Percentiles rank a stretch among this genome's conserved stretches.
Evolutionary conservation across 345 rosid species (phyloP).

Genomic region (Rhodamnia argentea): DNA sequence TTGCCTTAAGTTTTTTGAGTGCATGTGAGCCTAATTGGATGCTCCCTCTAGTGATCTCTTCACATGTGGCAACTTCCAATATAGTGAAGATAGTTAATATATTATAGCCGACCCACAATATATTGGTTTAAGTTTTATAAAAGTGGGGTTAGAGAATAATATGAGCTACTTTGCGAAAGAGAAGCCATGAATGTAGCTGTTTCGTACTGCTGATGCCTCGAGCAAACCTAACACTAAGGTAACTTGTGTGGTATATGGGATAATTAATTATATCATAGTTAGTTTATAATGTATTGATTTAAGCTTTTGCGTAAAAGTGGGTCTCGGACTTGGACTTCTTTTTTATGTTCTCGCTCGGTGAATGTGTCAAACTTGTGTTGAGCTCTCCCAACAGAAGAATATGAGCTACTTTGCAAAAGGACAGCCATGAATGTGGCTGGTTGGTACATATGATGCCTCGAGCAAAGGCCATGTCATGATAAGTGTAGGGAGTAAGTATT

Average conservation of each 20-base stretch:
- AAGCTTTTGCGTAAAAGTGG: not conserved
- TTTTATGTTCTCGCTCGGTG: not conserved
- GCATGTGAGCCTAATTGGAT: fast-evolving
- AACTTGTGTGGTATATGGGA: too few relatives aligned
- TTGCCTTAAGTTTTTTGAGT: fast-evolving
- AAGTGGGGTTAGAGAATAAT: too few relatives aligned
- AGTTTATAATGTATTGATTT: not conserved
- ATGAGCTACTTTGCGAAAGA: too few relatives aligned
- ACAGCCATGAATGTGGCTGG: not conserved
- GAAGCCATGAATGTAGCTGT: too few relatives aligned
- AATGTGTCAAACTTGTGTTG: not conserved
- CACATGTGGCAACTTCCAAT: too few relatives aligned
- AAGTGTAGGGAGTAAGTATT: not conserved
- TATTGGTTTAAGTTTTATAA: not conserved
- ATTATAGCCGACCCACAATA: not conserved
- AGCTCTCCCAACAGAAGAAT: not conserved
- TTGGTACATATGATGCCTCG: not conserved
- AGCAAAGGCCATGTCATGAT: not conserved
- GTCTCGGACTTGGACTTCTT: not conserved
- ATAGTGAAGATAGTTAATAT: too few relatives aligned
- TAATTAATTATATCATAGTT: too few relatives aligned
- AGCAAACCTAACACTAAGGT: too few relatives aligned
- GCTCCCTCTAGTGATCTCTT: too few relatives aligned
- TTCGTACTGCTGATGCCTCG: too few relatives aligned
- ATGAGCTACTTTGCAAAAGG: not conserved